A percentile compares a stretch with the other conserved stretches of the same genome.
phyloP scores from a whole-genome alignment of 2,329 filamentous ascomycete species.

The Fusarium liriodendri region DNA sequence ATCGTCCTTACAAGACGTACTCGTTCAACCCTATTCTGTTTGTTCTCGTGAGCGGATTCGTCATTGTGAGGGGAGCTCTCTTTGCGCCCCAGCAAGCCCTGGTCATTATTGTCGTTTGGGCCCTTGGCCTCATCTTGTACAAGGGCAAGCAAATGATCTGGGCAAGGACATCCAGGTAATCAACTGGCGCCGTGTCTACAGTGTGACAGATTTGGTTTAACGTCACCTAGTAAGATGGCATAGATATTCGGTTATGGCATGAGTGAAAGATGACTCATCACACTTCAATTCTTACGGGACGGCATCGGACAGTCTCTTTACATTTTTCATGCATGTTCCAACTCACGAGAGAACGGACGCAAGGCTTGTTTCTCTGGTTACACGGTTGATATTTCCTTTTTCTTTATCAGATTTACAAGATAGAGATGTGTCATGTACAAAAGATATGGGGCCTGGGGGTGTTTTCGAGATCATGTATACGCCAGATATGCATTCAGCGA shows the following conservation, averaged over 20 bases:
- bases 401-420: neutral
- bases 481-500: neutral
- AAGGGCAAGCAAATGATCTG: constrained; percentile 19
- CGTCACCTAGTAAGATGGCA: neutral
- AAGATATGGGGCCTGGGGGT: neutral
- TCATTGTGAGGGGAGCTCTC: constrained; percentile 67
- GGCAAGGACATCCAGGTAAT: neutral
- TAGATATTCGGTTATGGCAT: neutral
- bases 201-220: neutral
- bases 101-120: constrained; percentile 64
- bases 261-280: neutral
- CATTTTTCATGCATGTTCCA: neutral
- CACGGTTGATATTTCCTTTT: neutral
- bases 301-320: neutral
- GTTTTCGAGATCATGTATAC: neutral
- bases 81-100: constrained; percentile 67
- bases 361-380: neutral
- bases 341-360: neutral
- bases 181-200: neutral
- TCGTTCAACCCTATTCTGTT: constrained; percentile 64
- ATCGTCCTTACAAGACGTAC: constrained; percentile 66
- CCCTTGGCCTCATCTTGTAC: constrained; percentile 60
- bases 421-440: neutral
- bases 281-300: neutral
- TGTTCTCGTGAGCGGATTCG: constrained; percentile 68